Evolutionary conservation across 192 early-diverging fungal genomes (phyloP).

Genomic region (Gaertneriomyces semiglobifer): DNA sequence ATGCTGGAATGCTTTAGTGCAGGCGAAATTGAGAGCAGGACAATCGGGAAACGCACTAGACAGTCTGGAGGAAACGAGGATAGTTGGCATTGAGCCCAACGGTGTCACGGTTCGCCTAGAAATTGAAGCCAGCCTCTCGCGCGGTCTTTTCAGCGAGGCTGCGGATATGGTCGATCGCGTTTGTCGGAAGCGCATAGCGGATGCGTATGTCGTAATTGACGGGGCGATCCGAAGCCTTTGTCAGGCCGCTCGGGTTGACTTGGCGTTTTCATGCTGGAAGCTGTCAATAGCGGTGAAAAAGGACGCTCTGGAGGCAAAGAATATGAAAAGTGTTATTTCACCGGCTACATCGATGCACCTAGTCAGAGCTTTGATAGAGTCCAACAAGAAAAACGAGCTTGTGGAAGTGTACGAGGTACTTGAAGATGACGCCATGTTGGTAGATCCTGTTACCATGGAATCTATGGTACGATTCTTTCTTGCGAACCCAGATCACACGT

Average conservation of each 20-base stretch:
- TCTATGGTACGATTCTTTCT: no score
- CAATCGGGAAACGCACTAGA: not conserved
- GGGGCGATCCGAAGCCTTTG: not conserved
- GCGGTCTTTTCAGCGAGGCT: not conserved
- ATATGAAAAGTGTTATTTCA: not conserved
- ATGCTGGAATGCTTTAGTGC: slow-evolving; percentile 10
- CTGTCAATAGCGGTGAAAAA: no score
- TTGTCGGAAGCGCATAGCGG: not conserved
- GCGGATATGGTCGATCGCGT: slow-evolving; percentile 10
- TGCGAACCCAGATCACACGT: no score
- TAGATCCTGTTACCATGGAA: no score
- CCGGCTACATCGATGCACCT: no score
- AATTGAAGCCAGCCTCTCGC: not conserved
- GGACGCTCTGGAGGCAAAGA: no score
- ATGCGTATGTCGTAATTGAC: slow-evolving; percentile 4
- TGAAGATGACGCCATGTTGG: no score
- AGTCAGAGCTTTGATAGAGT: no score
- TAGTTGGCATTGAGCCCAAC: slow-evolving; percentile 2
- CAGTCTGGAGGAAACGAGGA: not conserved
- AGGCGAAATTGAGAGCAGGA: slow-evolving; percentile 6
- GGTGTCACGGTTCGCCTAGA: slow-evolving; percentile 3
- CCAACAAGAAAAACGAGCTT: no score
- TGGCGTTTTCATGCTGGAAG: not conserved
- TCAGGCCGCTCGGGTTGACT: not conserved
- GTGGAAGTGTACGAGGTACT: no score